phyloP scores from a whole-genome alignment of 306 rosid species.

The Gynostemma pentaphyllum region DNA sequence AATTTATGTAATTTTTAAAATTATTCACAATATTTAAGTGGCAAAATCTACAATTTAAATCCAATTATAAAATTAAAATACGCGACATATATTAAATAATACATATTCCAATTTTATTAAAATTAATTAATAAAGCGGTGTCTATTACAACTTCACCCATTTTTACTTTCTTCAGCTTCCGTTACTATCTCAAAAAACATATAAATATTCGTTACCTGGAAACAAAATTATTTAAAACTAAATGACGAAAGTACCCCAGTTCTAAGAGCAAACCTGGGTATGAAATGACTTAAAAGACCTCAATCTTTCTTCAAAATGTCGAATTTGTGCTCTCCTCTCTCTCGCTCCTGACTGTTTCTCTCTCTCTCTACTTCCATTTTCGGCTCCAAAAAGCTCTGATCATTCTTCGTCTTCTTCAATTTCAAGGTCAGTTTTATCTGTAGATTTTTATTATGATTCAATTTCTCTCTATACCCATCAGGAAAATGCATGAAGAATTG shows the following conservation, averaged over 20 bases:
- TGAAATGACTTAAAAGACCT: neutral
- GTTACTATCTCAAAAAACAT: no score
- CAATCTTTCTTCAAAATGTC: neutral
- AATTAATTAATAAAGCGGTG: no score
- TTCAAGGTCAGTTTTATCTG: neutral
- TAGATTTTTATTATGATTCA: neutral
- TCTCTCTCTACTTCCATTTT: neutral
- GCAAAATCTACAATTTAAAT: no score
- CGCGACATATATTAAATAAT: no score
- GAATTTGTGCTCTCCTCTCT: neutral
- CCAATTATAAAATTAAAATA: no score
- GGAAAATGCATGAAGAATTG: neutral
- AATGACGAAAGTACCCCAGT: neutral
- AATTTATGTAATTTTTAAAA: no score
- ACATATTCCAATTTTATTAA: no score
- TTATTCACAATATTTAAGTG: no score
- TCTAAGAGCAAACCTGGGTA: neutral
- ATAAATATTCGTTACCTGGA: no score
- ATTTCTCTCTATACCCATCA: neutral
- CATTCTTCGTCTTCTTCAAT: neutral
- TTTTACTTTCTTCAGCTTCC: no score
- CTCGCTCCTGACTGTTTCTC: neutral
- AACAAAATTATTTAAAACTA: no score
- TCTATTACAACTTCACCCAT: no score
- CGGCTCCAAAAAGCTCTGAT: neutral